Evolutionary conservation across 495 filamentous ascomycete species (phyloP), one percentile per base, ranked within the genome.

Genomic region (Aspergillus mulundensis): DNA sequence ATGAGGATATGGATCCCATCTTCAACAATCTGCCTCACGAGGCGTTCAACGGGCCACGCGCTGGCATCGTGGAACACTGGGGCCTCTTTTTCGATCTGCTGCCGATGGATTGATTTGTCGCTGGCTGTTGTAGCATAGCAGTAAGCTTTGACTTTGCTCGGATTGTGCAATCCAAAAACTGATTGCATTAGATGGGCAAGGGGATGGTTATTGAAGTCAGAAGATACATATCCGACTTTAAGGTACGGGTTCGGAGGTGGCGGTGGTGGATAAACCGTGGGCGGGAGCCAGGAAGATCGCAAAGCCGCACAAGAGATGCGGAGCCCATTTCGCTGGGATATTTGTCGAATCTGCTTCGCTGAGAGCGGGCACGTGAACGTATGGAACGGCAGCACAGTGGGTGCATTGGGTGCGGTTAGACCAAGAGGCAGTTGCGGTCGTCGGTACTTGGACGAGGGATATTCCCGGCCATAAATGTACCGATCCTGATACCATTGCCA

Each of bases 201-300:
- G 30, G 94, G 94, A 65, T 99, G 94, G 66, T 99, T 99, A 66
- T 99, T 99, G 72, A 99, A 99, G 68, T 99, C 94, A 0, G 93
- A 97, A 1, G 94, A 97, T 25, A 99, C 86, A 66, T 99, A 99
- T 43, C 94, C 94, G 51, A 99, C 86, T 60, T 88, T 89, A 36
- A 99, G 83, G 57, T 87, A 82, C 0, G 94, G 91, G 25, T 76
- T 78, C 11, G 94, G 95, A 7, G 94, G 93, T 5, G 81, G 66
- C 0, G 94, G 94, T 6, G 94, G 94, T 12, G 83, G 80, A 64
- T 88, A 97, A 2, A 97, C 89, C 5, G 83, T 85, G 34, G 72
- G 60, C 14, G 93, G 89, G 46, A 97, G 81, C 94, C 94, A 99
- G 0, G 89, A 81, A 1, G 91, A 82, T 49, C 86, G 81, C 2